These are phyloP conservation scores for Pezicula rhizophila DNA, from an alignment of 2,329 filamentous ascomycete genomes.

Conservation along the genomic window DNA sequence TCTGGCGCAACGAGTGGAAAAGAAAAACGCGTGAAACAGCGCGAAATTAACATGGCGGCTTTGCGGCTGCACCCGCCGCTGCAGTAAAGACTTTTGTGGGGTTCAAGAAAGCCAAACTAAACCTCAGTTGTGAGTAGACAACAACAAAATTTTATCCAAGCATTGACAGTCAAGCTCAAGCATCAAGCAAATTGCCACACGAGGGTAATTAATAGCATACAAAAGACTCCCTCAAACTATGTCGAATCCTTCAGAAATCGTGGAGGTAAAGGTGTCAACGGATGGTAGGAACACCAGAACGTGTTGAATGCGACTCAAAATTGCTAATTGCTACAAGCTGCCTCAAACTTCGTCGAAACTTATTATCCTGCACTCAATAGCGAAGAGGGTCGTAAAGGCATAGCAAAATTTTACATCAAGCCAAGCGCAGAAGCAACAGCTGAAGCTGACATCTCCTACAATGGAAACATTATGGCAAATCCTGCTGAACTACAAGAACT, in stretches of 20 bases:
- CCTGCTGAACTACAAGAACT: constrained; percentile 62
- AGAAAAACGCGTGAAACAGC: not conserved
- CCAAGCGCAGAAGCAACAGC: constrained; percentile 46
- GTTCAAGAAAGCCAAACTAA: not conserved
- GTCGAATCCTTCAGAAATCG: constrained; percentile 43
- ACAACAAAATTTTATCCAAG: not conserved
- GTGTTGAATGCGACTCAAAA: not conserved
- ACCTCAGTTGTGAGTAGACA: not conserved
- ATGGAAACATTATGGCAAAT: constrained; percentile 61
- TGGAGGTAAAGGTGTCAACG: constrained; percentile 28
- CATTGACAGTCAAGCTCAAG: too few species aligned
- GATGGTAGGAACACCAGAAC: constrained; percentile 23
- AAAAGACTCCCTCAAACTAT: constrained; percentile 10
- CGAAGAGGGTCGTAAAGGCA: constrained; percentile 37
- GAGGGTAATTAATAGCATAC: constrained; percentile 2
- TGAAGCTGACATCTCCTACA: constrained; percentile 68
- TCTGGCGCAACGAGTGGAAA: not conserved
- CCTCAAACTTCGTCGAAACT: constrained; percentile 63
- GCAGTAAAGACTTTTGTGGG: not conserved
- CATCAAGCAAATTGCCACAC: not conserved
- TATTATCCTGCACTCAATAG: constrained; percentile 73
- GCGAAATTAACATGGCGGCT: constrained; percentile 2
- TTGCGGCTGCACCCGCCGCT: constrained; percentile 6
- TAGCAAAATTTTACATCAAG: constrained; percentile 67
- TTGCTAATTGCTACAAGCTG: constrained; percentile 42